These are phyloP conservation scores for Calonectria hawksworthii DNA, from an alignment of 2,329 filamentous ascomycete species.

Conservation along the genomic window DNA sequence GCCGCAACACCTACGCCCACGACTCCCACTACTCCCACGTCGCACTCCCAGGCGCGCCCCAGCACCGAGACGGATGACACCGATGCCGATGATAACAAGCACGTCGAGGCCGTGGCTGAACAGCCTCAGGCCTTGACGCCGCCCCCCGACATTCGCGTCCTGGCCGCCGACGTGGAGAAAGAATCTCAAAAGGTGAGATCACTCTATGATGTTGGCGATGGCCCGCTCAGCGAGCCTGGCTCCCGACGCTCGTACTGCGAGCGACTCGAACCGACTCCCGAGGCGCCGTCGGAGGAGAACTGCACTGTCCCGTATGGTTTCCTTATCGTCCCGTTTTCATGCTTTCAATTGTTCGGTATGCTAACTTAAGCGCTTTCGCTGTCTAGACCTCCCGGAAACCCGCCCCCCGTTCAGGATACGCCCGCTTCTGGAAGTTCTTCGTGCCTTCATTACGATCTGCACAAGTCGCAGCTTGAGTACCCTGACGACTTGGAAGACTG, in stretches of 20 bases:
- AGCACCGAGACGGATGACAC: slow-evolving; percentile 43
- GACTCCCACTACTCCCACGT: slow-evolving; percentile 42
- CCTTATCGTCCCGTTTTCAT: slow-evolving; percentile 53
- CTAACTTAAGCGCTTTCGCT: slow-evolving; percentile 43
- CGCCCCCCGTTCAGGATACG: slow-evolving; percentile 52
- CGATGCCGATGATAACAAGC: slow-evolving; percentile 31
- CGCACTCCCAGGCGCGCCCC: slow-evolving; percentile 39
- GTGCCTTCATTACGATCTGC: slow-evolving; percentile 57
- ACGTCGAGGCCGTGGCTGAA: slow-evolving; percentile 29
- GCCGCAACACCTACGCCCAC: slow-evolving; percentile 36
- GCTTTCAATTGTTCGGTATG: slow-evolving; percentile 41
- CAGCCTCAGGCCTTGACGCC: slow-evolving; percentile 39
- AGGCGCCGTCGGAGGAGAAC: slow-evolving; percentile 66
- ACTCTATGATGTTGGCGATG: slow-evolving; percentile 72
- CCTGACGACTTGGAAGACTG: slow-evolving; percentile 76
- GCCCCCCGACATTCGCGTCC: slow-evolving; percentile 65
- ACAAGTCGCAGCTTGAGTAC: slow-evolving; percentile 60
- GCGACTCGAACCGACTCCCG: slow-evolving; percentile 63
- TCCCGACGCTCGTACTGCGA: slow-evolving; percentile 62
- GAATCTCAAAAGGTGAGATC: slow-evolving; percentile 78
- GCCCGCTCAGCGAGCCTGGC: slow-evolving; percentile 67
- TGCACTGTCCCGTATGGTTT: slow-evolving; percentile 70
- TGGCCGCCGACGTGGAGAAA: slow-evolving; percentile 70
- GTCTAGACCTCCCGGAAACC: slow-evolving; percentile 47
- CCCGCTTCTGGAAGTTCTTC: slow-evolving; percentile 60